Conservation (phyloP, 257 asterid genomes). For the Forsythia viridissima region DNA sequence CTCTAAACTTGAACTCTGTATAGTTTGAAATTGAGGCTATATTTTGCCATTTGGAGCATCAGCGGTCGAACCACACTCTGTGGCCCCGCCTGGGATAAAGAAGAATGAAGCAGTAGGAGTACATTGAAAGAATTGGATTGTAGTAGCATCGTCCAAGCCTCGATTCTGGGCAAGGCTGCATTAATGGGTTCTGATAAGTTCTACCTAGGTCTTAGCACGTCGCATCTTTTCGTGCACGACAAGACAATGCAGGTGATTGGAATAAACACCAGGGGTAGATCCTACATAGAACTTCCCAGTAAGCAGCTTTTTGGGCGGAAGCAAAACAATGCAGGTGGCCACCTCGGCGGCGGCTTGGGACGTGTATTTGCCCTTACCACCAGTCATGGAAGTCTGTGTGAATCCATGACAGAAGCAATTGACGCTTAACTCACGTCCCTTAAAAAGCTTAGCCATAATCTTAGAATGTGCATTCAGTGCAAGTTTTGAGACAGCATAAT, state of each 20-base stretch:
- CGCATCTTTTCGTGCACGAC: too few species aligned
- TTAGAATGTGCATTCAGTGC: constrained; percentile 67
- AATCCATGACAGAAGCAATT: constrained; percentile 84
- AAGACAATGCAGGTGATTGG: constrained; percentile 35
- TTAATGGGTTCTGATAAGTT: too few species aligned
- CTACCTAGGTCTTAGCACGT: too few species aligned
- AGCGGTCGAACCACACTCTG: too few species aligned
- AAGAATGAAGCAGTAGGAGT: too few species aligned
- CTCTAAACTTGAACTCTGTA: too few species aligned
- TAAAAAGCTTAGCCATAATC: constrained; percentile 51
- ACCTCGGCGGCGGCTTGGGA: constrained; percentile 51
- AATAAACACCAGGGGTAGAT: constrained; percentile 19
- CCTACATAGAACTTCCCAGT: constrained; percentile 56
- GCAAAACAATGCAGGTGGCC: constrained; percentile 40
- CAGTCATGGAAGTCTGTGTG: constrained; percentile 77
- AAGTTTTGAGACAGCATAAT: constrained; percentile 75
- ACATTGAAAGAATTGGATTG: too few species aligned
- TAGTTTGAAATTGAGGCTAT: too few species aligned
- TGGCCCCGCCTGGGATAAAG: too few species aligned
- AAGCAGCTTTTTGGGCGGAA: constrained; percentile 47
- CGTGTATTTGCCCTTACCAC: constrained; percentile 60
- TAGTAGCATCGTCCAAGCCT: too few species aligned
- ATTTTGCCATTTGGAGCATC: too few species aligned
- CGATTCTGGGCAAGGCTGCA: too few species aligned
- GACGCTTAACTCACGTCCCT: constrained; percentile 39